Percentiles rank a stretch among this genome's conserved stretches.
These are phyloP conservation scores for Tolypocladium inflatum DNA, from an alignment of 2,329 filamentous ascomycete species.

Conservation along the genomic window DNA sequence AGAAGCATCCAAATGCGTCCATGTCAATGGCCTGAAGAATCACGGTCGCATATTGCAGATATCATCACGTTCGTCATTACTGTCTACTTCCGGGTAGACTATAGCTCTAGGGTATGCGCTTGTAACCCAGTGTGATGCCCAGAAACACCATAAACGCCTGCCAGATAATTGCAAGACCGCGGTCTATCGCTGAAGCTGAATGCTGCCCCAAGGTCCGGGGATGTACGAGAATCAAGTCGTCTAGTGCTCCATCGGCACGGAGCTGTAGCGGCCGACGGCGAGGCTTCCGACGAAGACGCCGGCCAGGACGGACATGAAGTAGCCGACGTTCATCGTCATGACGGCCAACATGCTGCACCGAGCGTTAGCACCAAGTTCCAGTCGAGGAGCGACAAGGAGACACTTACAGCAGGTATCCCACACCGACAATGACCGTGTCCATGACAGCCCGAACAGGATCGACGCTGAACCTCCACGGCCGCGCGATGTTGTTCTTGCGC, in stretches of 20 bases:
- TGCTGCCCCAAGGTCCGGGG: background rate
- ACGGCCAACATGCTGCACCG: constrained; percentile 77
- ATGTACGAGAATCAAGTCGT: background rate
- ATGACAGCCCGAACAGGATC: constrained; percentile 65
- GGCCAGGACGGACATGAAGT: constrained; percentile 70
- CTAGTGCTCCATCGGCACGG: constrained; percentile 34
- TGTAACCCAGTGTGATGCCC: background rate
- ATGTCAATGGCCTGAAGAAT: background rate
- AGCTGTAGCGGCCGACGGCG: constrained; percentile 60
- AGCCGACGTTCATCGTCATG: constrained; percentile 83
- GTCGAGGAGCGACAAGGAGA: background rate
- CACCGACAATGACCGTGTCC: constrained; percentile 62
- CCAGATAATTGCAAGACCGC: background rate
- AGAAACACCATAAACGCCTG: background rate
- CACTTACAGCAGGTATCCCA: constrained; percentile 80
- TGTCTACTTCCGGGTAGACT: background rate
- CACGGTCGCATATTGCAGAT: background rate
- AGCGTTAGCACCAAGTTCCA: background rate
- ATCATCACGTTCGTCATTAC: background rate
- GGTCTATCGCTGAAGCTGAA: background rate
- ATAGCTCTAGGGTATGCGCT: background rate
- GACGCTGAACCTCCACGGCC: constrained; percentile 74
- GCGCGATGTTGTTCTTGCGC: constrained; percentile 37
- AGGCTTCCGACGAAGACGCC: constrained; percentile 84
- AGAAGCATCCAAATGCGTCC: too few relatives aligned